A percentile compares a stretch with the other conserved stretches of the same genome.
Conservation (phyloP, 805 yeast genomes). For the Candida awuae region DNA sequence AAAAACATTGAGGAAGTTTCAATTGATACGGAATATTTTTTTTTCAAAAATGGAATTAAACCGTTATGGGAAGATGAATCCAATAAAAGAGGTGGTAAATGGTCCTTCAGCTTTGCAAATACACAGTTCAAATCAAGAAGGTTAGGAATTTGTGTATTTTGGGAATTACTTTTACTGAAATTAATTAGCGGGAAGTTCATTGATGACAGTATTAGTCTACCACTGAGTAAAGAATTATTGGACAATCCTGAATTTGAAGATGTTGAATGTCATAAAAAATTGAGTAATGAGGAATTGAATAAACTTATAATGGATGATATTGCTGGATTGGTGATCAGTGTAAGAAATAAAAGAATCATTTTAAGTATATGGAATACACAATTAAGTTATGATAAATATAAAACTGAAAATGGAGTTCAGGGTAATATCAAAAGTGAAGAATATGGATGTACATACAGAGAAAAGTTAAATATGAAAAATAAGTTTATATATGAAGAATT, state of each 20-base stretch:
- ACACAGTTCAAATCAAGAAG: slow-evolving; percentile 12
- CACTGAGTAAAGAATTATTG: background rate
- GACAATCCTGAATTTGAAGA: slow-evolving; percentile 9
- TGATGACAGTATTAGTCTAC: slow-evolving; percentile 6
- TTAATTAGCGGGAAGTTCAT: slow-evolving; percentile 42
- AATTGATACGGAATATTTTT: slow-evolving; percentile 44
- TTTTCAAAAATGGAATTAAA: slow-evolving; percentile 51
- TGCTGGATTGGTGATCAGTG: slow-evolving; percentile 52
- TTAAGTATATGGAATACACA: slow-evolving; percentile 57
- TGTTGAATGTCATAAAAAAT: background rate
- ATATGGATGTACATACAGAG: slow-evolving; percentile 2
- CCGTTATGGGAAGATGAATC: slow-evolving; percentile 66
- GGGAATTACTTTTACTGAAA: slow-evolving; percentile 50
- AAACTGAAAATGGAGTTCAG: slow-evolving; percentile 1
- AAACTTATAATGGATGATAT: slow-evolving; percentile 39
- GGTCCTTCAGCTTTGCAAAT: slow-evolving; percentile 35
- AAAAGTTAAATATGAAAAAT: slow-evolving; percentile 3
- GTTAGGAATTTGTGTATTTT: slow-evolving; percentile 33
- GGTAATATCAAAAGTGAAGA: slow-evolving; percentile 2
- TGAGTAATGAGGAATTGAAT: slow-evolving; percentile 5
- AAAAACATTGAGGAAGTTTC: slow-evolving; percentile 33
- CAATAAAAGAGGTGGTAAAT: slow-evolving; percentile 54
- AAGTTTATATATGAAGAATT: slow-evolving; percentile 3
- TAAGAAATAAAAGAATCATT: slow-evolving; percentile 51
- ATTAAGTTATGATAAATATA: slow-evolving; percentile 8